Evolutionary conservation across 2,329 filamentous ascomycete genomes (phyloP), one percentile per base, ranked within the genome.

Genomic region (Bipolaris zeicola): DNA sequence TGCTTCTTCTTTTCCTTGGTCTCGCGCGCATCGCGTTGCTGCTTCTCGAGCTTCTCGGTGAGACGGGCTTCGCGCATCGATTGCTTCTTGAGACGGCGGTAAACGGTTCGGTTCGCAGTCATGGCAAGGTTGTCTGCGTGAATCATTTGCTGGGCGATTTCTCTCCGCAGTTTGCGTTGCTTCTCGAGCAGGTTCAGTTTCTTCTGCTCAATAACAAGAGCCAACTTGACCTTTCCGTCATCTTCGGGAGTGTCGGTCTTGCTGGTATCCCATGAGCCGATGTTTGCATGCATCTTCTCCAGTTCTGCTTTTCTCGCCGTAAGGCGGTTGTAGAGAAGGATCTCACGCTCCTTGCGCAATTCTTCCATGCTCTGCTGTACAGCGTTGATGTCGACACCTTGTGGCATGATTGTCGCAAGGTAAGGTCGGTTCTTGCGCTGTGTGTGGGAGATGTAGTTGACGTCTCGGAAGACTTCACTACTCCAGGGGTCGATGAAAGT

Each of bases 1-100:
- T 98, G 94, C 80, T 96, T 96, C 87, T 96, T 95, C 87, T 96
- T 96, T 80, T 99, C 95, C 61, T 96, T 91, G 64, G 90, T 91
- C 80, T 98, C 94, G 56, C 95, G 90, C 39, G 93, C 94, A 76
- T 98, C 94, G 55, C 95, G 91, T 76, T 99, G 95, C 76, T 99
- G 93, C 80, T 98, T 98, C 85, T 99, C 95, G 1, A 99, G 87
- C 78, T 97, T 99, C 84, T 99, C 95, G 0, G 95, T 99, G 64
- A 99, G 96, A 55, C 94, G 89, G 54, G 95, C 95, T 79, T 99
- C 95, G 34, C 94, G 89, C 47, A 98, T 84, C 47, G 90, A 96
- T 77, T 97, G 94, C 81, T 97, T 98, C 88, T 99, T 99, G 82
- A 95, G 90, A 48, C 95, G 89, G 34, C 95, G 90, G 76, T 97